Base-by-base conservation (phyloP, 345 rosid genomes). In the Durio zibethinus region DNA sequence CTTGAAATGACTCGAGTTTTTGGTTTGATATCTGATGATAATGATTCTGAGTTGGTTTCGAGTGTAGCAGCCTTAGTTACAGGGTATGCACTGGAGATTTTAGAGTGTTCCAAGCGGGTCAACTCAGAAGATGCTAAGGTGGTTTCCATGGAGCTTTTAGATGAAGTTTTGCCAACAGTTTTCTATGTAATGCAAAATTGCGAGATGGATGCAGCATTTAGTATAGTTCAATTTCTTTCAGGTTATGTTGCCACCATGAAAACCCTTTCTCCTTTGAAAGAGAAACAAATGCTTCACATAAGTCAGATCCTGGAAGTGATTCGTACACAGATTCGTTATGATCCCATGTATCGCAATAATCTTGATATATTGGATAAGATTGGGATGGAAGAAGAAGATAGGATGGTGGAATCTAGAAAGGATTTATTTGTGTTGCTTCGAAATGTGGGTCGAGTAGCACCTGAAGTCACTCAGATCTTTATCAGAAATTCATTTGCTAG, bases 311-410 rank as follows among this genome's bases (percentile, higher is more conserved):
- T 96, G 76, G 98, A 93, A 90, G 93, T 92, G 64, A 92, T 96
- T 45, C 89, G 85, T 40, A 61, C 85, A 27, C 97, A 92, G 85
- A 91, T 95, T 82, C 71, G 88, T 57, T 93, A 93, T 76, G 92
- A 92, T 82, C 93, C 97, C 71, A 77, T 61, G 52, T 92, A 89
- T 67, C 88, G 98, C 74, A 80, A 81, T 75, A 92, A 89, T 85
- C 93, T 96, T 48, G 84, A 96, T 82, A 60, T 80, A 33, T 72
- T 90, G 87, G 98, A 93, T 85, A 96, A 89, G 86, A 80, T 90
- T 79, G 99, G 99, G 73, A 81, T 80, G 79, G 99, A 93, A 82
- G 97, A 96, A 85, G 98, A 96, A 85, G 96, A 85, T 81, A 87
- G 89, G 78, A 93, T 95, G 99, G 75, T 78, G 20, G 98, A 96